Percentiles rank a stretch among this genome's conserved stretches.
phyloP scores from a whole-genome alignment of 192 early-diverging fungal genomes.

The Martensiomyces pterosporus region DNA sequence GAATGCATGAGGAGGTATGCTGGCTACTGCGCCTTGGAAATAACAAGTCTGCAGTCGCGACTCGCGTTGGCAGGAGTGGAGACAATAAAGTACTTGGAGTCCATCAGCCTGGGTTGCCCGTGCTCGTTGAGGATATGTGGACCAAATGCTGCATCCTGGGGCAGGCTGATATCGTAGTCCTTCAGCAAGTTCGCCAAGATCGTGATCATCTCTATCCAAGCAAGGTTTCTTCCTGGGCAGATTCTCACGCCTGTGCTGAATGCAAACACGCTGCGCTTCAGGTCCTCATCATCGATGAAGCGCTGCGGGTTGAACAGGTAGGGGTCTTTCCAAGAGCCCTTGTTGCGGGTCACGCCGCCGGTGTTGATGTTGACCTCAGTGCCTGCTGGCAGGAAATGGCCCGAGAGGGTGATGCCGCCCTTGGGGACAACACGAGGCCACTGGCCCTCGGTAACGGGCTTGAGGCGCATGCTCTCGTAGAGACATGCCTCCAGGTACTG shows the following conservation, averaged over 20 bases:
- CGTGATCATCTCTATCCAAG: constrained; percentile 25
- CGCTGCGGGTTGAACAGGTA: constrained; percentile 9
- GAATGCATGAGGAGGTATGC: too few relatives aligned
- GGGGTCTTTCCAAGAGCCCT: constrained; percentile 28
- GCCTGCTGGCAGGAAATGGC: constrained; percentile 19
- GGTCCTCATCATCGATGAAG: constrained; percentile 15
- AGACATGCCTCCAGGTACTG: constrained; percentile 34
- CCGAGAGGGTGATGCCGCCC: constrained; percentile 4
- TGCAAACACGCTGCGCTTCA: constrained; percentile 22
- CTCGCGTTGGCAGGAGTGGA: too few relatives aligned
- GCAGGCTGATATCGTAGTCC: too few relatives aligned
- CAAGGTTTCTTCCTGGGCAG: constrained; percentile 36
- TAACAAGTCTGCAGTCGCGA: too few relatives aligned
- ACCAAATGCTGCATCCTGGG: constrained; percentile 5
- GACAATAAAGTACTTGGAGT: too few relatives aligned
- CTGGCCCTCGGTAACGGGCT: constrained; percentile 18
- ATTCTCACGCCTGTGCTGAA: constrained; percentile 29
- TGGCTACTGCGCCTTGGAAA: too few relatives aligned
- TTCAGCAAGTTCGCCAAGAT: constrained; percentile 27
- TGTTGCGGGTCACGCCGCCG: too few relatives aligned
- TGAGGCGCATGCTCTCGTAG: constrained; percentile 24
- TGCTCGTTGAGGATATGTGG: too few relatives aligned
- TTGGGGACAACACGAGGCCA: constrained; percentile 9
- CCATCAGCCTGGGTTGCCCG: too few relatives aligned
- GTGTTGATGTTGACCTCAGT: too few relatives aligned